phyloP scores from a whole-genome alignment of 2,329 filamentous ascomycete genomes.

The Neopestalotiopsis rosae region DNA sequence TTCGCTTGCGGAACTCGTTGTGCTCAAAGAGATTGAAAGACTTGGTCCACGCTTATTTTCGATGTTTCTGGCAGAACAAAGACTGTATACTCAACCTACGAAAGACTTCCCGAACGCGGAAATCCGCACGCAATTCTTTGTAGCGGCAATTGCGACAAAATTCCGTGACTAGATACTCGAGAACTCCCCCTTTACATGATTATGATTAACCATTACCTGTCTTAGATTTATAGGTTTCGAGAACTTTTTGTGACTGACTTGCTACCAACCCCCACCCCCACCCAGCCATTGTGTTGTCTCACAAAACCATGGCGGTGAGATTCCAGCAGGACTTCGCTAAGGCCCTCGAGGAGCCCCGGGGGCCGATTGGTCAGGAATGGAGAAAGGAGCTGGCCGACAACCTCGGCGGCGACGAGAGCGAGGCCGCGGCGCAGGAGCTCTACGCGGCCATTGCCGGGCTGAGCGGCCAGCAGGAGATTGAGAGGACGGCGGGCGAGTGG shows the following conservation, averaged over 20 bases:
- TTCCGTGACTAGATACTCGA: background rate
- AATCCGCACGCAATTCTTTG: background rate
- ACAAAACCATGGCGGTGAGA: background rate
- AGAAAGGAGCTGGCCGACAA: background rate
- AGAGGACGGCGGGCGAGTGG: background rate
- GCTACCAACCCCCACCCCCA: background rate
- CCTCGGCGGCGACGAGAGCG: background rate
- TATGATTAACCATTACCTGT: too few relatives aligned
- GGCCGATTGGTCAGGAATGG: background rate
- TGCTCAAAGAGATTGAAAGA: constrained; percentile 3
- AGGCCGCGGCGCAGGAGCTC: background rate
- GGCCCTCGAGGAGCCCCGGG: background rate
- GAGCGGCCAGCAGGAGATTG: background rate
- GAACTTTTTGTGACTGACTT: background rate
- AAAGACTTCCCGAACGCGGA: background rate
- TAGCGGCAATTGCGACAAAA: background rate
- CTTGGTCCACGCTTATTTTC: background rate
- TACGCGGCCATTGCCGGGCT: background rate
- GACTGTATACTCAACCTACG: background rate
- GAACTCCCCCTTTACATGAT: too few relatives aligned
- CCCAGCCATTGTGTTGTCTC: background rate
- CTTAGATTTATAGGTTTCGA: too few relatives aligned
- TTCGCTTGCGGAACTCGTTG: background rate
- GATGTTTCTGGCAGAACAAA: constrained; percentile 6
- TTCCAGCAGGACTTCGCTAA: background rate